A percentile compares a stretch with the other conserved stretches of the same genome.
phyloP scores from a whole-genome alignment of 2,329 filamentous ascomycete species.

The Ophiognomonia clavigignenti-juglandacearum region DNA sequence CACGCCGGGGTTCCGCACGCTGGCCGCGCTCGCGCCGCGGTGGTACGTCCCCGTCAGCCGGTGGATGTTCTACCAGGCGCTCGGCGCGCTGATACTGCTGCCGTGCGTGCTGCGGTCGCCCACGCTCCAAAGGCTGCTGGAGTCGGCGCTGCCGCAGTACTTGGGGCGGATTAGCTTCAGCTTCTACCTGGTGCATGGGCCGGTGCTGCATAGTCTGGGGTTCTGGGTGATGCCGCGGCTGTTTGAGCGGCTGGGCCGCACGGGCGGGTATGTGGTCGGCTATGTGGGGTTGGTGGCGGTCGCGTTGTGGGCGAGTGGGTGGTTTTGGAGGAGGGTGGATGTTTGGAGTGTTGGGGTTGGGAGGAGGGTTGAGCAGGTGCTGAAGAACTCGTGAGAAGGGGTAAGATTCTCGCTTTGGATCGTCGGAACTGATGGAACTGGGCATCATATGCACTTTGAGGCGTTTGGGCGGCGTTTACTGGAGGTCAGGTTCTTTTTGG shows the following conservation, averaged over 20 bases:
- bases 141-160: slow-evolving; percentile 29
- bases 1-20: slow-evolving; percentile 31
- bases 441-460: too few relatives aligned
- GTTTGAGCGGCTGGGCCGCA: slow-evolving; percentile 30
- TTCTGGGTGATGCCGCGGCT: slow-evolving; percentile 33
- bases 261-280: slow-evolving; percentile 26
- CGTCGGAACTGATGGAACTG: too few relatives aligned
- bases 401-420: too few relatives aligned
- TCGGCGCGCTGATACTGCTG: slow-evolving; percentile 32
- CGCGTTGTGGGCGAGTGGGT: slow-evolving; percentile 30
- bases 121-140: slow-evolving; percentile 24
- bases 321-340: slow-evolving; percentile 32
- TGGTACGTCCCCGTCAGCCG: slow-evolving; percentile 32
- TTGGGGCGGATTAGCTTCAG: slow-evolving; percentile 36
- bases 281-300: slow-evolving; percentile 26
- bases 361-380: slow-evolving; percentile 30
- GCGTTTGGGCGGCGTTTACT: too few relatives aligned
- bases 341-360: slow-evolving; percentile 32
- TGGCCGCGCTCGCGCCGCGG: slow-evolving; percentile 29
- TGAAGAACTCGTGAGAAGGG: slow-evolving; percentile 12
- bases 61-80: slow-evolving; percentile 36
- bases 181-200: slow-evolving; percentile 34
- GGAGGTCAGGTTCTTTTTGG: too few relatives aligned
- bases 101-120: slow-evolving; percentile 31
- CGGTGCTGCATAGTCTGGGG: slow-evolving; percentile 23